These are phyloP conservation scores for Flaveria floridana DNA, from an alignment of 140 eudicot genomes.

Conservation along the genomic window DNA sequence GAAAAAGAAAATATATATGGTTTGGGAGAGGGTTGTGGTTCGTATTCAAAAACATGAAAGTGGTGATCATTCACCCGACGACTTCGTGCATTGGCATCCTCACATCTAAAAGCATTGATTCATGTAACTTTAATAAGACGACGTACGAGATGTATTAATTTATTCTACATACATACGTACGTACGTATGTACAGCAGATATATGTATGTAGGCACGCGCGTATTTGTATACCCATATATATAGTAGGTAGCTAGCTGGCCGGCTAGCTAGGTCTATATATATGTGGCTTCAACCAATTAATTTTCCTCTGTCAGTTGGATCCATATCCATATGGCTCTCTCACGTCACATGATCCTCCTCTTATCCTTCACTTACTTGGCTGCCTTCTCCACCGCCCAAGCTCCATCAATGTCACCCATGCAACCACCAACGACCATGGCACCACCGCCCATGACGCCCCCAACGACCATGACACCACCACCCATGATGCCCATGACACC, in stretches of 20 bases:
- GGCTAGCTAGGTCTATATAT: neutral
- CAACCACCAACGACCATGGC: neutral
- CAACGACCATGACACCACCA: neutral
- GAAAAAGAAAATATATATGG: neutral
- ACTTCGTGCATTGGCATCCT: constrained; percentile 11
- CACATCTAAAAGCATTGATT: constrained; percentile 9
- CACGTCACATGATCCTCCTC: constrained; percentile 7
- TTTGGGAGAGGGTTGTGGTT: neutral
- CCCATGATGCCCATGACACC: neutral
- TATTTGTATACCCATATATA: neutral
- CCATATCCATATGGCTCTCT: neutral
- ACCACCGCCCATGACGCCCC: neutral
- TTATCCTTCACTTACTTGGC: constrained; percentile 9
- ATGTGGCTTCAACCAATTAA: neutral
- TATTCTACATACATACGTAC: neutral
- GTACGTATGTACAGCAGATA: no score
- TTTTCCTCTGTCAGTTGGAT: neutral
- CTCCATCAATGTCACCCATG: constrained; percentile 18
- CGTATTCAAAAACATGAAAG: constrained; percentile 4
- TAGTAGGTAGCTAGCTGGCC: neutral
- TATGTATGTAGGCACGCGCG: no score
- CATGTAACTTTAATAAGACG: neutral
- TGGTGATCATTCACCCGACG: neutral
- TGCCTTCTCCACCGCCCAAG: constrained; percentile 10
- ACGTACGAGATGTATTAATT: neutral